Conservation (phyloP, 306 rosid genomes). For the peach (Prunus persica) region DNA sequence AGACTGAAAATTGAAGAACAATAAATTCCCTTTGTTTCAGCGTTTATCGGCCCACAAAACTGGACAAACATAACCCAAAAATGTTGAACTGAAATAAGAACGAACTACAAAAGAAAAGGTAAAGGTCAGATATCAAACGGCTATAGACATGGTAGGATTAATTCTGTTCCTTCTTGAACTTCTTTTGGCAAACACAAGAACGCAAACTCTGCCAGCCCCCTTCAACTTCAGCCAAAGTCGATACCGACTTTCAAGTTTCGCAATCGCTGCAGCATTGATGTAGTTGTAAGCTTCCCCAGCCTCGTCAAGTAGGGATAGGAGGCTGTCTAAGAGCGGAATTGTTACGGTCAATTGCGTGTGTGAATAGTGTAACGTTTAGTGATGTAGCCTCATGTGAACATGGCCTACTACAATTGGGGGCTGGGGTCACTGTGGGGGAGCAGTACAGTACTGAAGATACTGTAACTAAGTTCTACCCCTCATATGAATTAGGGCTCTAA, state of each 20-base stretch:
- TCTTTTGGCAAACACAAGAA: too few relatives aligned
- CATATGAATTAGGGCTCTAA: conserved; percentile 19
- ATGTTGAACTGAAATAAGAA: background rate
- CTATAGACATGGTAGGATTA: background rate
- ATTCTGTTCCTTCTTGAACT: background rate
- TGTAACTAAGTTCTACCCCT: conserved; percentile 8
- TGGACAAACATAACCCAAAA: background rate
- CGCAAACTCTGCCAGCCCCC: too few relatives aligned
- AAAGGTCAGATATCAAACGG: background rate
- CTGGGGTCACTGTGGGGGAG: background rate
- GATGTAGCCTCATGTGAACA: background rate
- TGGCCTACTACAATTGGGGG: background rate
- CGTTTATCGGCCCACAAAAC: background rate
- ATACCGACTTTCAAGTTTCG: background rate
- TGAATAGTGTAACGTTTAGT: background rate
- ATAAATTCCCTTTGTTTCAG: background rate
- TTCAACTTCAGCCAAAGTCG: too few relatives aligned
- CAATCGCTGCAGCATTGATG: background rate
- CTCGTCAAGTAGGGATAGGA: background rate
- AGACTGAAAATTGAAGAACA: background rate
- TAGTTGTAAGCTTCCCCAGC: background rate
- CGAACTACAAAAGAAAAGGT: background rate
- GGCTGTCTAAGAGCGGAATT: background rate
- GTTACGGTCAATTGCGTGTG: background rate
- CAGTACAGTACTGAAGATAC: background rate